These are phyloP conservation scores for Hypsizygus marmoreus DNA, from an alignment of 768 basidiomycete species.

Conservation along the genomic window DNA sequence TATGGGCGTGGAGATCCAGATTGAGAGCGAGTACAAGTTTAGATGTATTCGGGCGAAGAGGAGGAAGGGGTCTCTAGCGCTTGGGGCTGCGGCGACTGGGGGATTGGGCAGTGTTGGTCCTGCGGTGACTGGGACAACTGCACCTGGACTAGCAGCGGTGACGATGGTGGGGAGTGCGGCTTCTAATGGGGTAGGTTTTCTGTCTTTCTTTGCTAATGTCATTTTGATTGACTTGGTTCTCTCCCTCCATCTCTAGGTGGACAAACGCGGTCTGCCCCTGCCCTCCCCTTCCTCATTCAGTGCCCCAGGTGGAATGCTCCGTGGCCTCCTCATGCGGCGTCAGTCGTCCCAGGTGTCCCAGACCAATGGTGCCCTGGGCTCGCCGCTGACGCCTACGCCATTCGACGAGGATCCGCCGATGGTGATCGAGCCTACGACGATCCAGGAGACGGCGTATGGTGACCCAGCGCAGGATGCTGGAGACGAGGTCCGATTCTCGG, in stretches of 20 bases:
- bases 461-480: constrained; percentile 80
- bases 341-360: constrained; percentile 86
- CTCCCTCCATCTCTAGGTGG: constrained; percentile 58
- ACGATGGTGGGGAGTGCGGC: constrained; percentile 81
- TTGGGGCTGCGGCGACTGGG: constrained; percentile 45
- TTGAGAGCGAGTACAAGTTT: constrained; percentile 90
- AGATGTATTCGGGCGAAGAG: constrained; percentile 81
- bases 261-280: constrained; percentile 84
- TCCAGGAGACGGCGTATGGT: constrained; percentile 71
- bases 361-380: constrained; percentile 30
- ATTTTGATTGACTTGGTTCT: constrained; percentile 6
- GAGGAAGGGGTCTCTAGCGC: constrained; percentile 53
- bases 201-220: constrained; percentile 10
- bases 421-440: constrained; percentile 42
- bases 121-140: constrained; percentile 27
- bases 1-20: constrained; percentile 89
- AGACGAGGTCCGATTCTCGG: constrained; percentile 95
- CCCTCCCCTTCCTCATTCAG: constrained; percentile 76
- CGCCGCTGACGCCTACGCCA: constrained; percentile 44
- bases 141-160: constrained; percentile 66
- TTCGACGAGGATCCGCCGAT: constrained; percentile 50
- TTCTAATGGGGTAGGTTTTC: constrained; percentile 75
- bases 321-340: constrained; percentile 85
- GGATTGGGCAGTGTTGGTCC: constrained; percentile 31
- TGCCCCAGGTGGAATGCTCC: constrained; percentile 76